Conservation (phyloP, 768 basidiomycete species). For the Saitozyma podzolica region DNA sequence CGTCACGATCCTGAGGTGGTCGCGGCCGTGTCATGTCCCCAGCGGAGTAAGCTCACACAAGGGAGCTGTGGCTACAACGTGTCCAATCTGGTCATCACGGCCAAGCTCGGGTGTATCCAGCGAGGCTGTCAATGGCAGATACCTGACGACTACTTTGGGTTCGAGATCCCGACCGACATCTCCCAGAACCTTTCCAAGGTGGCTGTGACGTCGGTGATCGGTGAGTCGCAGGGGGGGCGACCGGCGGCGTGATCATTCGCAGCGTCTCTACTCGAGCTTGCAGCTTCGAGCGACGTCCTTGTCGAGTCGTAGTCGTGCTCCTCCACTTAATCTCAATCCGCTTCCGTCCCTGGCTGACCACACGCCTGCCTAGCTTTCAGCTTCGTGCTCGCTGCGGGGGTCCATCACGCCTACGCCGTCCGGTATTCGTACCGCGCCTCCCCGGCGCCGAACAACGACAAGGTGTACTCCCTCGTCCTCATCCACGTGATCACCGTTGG, state of each 20-base stretch:
- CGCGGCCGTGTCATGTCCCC: not conserved
- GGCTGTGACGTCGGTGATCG: slow-evolving; percentile 26
- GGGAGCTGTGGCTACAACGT: slow-evolving; percentile 45
- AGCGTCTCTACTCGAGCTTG: too few species aligned
- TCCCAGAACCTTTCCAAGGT: slow-evolving; percentile 28
- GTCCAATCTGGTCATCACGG: slow-evolving; percentile 34
- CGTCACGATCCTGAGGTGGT: not conserved
- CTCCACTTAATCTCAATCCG: too few species aligned
- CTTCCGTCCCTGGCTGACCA: too few species aligned
- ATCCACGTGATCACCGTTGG: slow-evolving; percentile 38
- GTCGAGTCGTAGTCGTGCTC: too few species aligned
- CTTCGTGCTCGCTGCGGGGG: slow-evolving; percentile 27
- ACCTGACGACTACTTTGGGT: slow-evolving; percentile 39
- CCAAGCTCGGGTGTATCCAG: slow-evolving; percentile 39
- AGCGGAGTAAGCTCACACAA: too few species aligned
- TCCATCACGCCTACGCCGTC: slow-evolving; percentile 38
- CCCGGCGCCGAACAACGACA: slow-evolving; percentile 37
- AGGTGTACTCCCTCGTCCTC: slow-evolving; percentile 29
- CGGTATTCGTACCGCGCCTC: slow-evolving; percentile 32
- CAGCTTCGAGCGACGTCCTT: too few species aligned
- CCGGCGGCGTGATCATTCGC: not conserved
- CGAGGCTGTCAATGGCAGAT: slow-evolving; percentile 41
- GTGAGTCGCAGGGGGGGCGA: slow-evolving; percentile 9
- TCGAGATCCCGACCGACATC: slow-evolving; percentile 33
- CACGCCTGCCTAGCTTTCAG: slow-evolving; percentile 31